Evolutionary conservation across 2,329 filamentous ascomycete genomes (phyloP).

Genomic region (Nothophaeocryptopus gaeumannii): DNA sequence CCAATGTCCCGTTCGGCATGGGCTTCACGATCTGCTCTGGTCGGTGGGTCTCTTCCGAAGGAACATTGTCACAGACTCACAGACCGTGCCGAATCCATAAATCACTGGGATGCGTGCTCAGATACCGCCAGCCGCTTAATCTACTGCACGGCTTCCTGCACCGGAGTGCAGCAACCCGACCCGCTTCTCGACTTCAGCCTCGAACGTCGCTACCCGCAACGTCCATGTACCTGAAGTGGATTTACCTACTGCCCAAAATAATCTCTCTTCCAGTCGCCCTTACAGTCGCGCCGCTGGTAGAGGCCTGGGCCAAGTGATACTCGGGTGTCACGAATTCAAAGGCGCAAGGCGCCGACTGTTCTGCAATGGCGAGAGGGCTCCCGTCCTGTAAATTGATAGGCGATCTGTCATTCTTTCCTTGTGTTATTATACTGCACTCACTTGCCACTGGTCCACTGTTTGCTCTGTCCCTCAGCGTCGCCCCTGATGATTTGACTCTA

Average conservation of each 20-base stretch:
- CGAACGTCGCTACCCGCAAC: neutral
- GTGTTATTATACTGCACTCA: neutral
- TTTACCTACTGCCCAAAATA: neutral
- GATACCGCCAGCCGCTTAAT: neutral
- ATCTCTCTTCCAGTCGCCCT: neutral
- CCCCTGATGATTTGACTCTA: constrained; percentile 6
- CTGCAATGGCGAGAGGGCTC: no score
- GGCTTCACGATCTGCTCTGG: neutral
- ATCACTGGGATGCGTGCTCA: neutral
- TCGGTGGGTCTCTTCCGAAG: neutral
- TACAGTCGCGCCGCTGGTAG: no score
- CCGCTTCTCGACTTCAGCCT: constrained; percentile 1
- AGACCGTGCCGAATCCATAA: neutral
- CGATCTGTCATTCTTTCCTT: constrained; percentile 4
- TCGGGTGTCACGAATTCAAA: no score
- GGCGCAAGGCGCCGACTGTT: no score
- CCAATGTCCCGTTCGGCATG: neutral
- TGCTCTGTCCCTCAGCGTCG: neutral
- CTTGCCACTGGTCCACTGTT: no score
- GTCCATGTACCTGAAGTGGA: constrained; percentile 7
- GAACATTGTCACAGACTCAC: constrained; percentile 1
- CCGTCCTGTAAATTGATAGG: neutral
- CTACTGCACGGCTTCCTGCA: neutral
- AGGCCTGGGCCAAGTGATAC: neutral
- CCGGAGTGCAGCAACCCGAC: neutral